Percentiles rank a stretch among this genome's conserved stretches.
Conservation (phyloP, 306 rosid genomes). For the Fragaria ananassa region DNA sequence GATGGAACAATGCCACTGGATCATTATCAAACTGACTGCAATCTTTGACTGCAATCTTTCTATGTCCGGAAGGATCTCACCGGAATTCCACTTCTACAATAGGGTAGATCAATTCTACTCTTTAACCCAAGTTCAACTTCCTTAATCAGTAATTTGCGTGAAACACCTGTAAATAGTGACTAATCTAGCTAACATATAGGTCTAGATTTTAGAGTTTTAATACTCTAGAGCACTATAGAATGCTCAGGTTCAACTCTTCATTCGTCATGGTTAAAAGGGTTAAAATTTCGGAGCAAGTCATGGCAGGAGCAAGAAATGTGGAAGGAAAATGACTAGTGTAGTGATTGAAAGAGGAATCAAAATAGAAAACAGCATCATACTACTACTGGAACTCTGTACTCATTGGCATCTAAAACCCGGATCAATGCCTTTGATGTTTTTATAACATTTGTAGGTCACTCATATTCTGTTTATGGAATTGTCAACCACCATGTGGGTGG, state of each 20-base stretch:
- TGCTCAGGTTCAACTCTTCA: too few relatives aligned
- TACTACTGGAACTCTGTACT: background rate
- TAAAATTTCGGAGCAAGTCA: too few relatives aligned
- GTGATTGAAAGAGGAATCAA: background rate
- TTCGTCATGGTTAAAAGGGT: too few relatives aligned
- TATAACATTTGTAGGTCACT: background rate
- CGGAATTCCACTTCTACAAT: background rate
- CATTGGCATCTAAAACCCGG: background rate
- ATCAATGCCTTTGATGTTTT: background rate
- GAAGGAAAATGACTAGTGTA: background rate
- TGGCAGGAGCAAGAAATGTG: background rate
- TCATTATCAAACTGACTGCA: too few relatives aligned
- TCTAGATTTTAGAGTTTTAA: too few relatives aligned
- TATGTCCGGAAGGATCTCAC: too few relatives aligned
- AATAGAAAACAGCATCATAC: background rate
- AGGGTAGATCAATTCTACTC: background rate
- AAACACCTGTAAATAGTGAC: background rate
- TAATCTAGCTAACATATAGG: too few relatives aligned
- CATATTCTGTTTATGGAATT: background rate
- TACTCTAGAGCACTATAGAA: background rate
- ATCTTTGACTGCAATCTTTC: too few relatives aligned
- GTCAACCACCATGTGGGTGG: slow-evolving; percentile 6
- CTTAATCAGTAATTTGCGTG: background rate
- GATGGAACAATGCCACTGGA: too few relatives aligned
- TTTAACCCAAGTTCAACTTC: background rate